phyloP scores from a whole-genome alignment of 768 basidiomycete genomes.

The Pleurotus djamor region DNA sequence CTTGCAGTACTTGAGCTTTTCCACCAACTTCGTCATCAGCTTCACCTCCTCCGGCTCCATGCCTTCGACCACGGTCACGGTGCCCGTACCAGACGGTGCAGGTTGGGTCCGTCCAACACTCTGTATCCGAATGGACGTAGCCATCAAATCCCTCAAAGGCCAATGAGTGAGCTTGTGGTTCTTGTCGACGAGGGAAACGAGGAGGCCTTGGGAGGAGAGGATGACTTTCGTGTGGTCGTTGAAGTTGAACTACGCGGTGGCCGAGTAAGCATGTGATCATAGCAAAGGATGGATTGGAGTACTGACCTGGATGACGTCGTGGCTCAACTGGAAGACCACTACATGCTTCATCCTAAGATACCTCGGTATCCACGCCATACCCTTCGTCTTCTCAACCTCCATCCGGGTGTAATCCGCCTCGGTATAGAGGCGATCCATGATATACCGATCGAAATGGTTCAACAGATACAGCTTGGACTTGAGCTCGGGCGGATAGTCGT shows the following conservation, averaged over 20 bases:
- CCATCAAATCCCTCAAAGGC: constrained; percentile 71
- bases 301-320: constrained; percentile 88
- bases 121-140: constrained; percentile 38
- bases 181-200: constrained; percentile 91
- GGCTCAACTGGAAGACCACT: constrained; percentile 94
- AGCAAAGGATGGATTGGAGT: constrained; percentile 15
- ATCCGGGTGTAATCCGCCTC: constrained; percentile 83
- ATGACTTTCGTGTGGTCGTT: constrained; percentile 97
- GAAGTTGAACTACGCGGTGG: constrained; percentile 84
- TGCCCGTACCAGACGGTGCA: neutral
- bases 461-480: constrained; percentile 90
- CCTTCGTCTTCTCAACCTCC: constrained; percentile 63
- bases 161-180: constrained; percentile 75
- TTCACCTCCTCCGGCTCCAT: constrained; percentile 56
- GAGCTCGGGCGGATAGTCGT: constrained; percentile 76
- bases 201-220: constrained; percentile 74
- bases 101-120: constrained; percentile 12
- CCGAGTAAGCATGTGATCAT: neutral
- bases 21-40: constrained; percentile 62
- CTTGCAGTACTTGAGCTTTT: constrained; percentile 84
- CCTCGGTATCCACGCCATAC: constrained; percentile 96
- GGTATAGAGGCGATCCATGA: constrained; percentile 86
- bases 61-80: constrained; percentile 16
- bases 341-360: constrained; percentile 97
- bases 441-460: constrained; percentile 93